A percentile compares a stretch with the other conserved stretches of the same genome.
Evolutionary conservation across 371 early-diverging fungal species (phyloP).

Genomic region (Mucor sp.): DNA sequence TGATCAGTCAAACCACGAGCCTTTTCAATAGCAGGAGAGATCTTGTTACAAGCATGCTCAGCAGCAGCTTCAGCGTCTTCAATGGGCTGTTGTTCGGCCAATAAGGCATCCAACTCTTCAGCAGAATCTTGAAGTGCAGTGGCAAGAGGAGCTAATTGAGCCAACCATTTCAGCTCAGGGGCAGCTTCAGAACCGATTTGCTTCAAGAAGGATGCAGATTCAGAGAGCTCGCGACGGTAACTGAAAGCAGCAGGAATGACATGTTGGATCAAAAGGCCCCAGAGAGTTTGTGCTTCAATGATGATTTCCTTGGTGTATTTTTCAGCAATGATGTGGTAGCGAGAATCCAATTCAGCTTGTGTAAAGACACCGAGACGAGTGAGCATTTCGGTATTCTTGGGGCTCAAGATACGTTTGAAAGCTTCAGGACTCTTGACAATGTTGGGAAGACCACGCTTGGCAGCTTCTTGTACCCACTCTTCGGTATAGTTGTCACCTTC

Average conservation of each 20-base stretch:
- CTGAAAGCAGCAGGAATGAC: constrained; percentile 87
- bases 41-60: constrained; percentile 53
- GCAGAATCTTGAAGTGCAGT: constrained; percentile 55
- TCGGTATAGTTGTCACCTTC: constrained; percentile 96
- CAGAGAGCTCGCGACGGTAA: constrained; percentile 86
- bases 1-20: constrained; percentile 75
- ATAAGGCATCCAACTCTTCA: constrained; percentile 53
- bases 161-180: constrained; percentile 75
- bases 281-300: constrained; percentile 92
- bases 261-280: constrained; percentile 74
- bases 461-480: constrained; percentile 80
- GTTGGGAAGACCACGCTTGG: constrained; percentile 91
- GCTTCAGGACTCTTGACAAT: constrained; percentile 88
- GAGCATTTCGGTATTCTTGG: constrained; percentile 77
- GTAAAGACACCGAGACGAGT: constrained; percentile 81
- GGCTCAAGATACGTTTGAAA: constrained; percentile 74
- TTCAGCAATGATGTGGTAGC: constrained; percentile 93
- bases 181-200: constrained; percentile 49
- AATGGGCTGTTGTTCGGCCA: constrained; percentile 57
- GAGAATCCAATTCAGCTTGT: constrained; percentile 83
- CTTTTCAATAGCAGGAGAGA: constrained; percentile 73
- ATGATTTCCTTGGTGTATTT: constrained; percentile 94
- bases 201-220: constrained; percentile 71
- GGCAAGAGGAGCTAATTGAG: constrained; percentile 64
- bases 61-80: constrained; percentile 70